Base-by-base conservation (phyloP, 768 basidiomycete genomes). In the Trametes coccinea region DNA sequence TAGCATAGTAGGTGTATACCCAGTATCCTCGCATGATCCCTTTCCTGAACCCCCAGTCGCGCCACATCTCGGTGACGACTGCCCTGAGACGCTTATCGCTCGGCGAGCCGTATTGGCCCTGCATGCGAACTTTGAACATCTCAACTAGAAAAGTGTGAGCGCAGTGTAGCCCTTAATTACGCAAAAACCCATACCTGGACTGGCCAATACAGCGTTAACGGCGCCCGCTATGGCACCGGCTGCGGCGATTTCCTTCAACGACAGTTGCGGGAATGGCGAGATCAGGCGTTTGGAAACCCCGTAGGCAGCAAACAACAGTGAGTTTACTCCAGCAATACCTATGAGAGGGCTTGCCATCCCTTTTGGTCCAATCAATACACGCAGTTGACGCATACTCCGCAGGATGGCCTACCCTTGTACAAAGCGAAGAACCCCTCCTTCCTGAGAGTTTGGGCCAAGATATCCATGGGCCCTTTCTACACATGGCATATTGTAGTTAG, bases 81-180 rank as follows among this genome's bases (percentile, higher is more conserved):
- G 77, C 80, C 39, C 88, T 76, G 30, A 99, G 79, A 43, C 84
- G 82, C 73, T 95, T 89, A 72, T 98, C 95, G 8, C 82, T 80
- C 11, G 84, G 79, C 3, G 79, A 81, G 10, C 95, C 96, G 67
- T 97, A 96, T 71, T 98, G 92, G 6, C 90, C 95, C 75, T 97
- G 95, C 96, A 97, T 97, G 16, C 92, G 84, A 31, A 98, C 93
- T 76, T 99, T 98, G 79, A 98, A 98, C 91, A 98, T 93, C 75
- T 99, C 97, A 53, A 94, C 92, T 93, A 17, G 8, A 37, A 14
- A 6, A 16, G 41, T n/a, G 14, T 14, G n/a, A 43, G n/a, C 41
- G 14, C 14, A 43, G 5, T 8, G 14, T 43, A 8, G 41, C 7
- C 41, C 7, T 14, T 3, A 9, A 43, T 16, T 43, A 50, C 10